Base-by-base conservation (phyloP, 371 early-diverging fungal genomes). In the Actinomortierella ambigua region DNA sequence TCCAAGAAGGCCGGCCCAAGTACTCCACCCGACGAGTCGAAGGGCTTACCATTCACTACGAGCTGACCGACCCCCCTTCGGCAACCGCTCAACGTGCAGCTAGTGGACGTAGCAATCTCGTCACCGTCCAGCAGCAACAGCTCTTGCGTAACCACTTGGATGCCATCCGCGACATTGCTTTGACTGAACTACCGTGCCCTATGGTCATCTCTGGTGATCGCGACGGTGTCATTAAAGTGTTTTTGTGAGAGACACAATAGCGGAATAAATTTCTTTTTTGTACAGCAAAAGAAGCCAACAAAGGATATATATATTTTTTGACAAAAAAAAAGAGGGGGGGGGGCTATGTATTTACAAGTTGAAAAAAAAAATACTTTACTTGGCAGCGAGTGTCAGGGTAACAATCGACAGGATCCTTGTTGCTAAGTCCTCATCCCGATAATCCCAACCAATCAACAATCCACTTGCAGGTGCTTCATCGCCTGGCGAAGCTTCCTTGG, bases 191-290 rank as follows among this genome's bases (percentile, higher is more conserved):
- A 42, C 93, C 95, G 0, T 90, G 88, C 66, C 89, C 90, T 43
- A 88, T 93, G 87, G 66, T 92, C 14, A 88, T 94, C 22, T 85
- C 86, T 55, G 87, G 85, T n/a, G 90, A 90, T 55, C 78, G 92
- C 39, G 92, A 93, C 73, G 95, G 95, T 22, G 86, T 90, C 23
- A 85, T 94, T 42, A 93, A 92, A 57, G 87, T 93, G 24, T 78
- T 86, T 41, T 75, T 81, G 27, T 84, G 76, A 73, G 55, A 23
- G 46, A 57, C 23, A 34, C 48, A 48, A 57, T 9, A 18, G 49
- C 28, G 39, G 29, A 14, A 42, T 15, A 27, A 26, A 2, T 27
- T 27, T 27, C 27, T 50, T 28, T 13, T 28, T 51, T 50, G 17
- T 55, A 2, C 47, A n/a, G 44, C 8, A 44, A n/a, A 44, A 46